phyloP scores from a whole-genome alignment of 2,329 filamentous ascomycete species.

The Clonostachys rhizophaga region DNA sequence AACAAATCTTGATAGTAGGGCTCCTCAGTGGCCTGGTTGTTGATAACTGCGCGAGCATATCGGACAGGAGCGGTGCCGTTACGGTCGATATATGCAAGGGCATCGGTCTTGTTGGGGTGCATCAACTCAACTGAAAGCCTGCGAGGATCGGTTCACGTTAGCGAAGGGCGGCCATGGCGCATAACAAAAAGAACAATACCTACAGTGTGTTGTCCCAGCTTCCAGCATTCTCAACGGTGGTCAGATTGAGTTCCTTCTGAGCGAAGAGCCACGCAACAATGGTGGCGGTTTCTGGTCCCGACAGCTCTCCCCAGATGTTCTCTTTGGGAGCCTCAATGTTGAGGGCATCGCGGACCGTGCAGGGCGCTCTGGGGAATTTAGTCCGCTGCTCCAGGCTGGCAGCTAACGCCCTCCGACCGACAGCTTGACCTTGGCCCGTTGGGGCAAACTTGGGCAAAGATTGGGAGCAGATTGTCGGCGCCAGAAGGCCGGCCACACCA shows the following conservation, averaged over 20 bases:
- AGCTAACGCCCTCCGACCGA: no score
- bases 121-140: constrained; percentile 26
- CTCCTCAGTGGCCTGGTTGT: constrained; percentile 27
- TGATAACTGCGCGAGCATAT: constrained; percentile 38
- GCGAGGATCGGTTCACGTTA: constrained; percentile 7
- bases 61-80: constrained; percentile 23
- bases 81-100: constrained; percentile 34
- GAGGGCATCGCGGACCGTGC: no score
- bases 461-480: no score
- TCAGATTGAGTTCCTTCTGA: constrained; percentile 31
- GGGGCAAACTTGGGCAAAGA: no score
- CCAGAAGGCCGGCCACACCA: no score
- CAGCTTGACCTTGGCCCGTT: no score
- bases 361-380: no score
- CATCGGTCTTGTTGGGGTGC: constrained; percentile 44
- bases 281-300: constrained; percentile 9
- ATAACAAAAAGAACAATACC: neutral
- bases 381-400: no score
- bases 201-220: constrained; percentile 27
- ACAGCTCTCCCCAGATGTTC: no score
- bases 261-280: constrained; percentile 31
- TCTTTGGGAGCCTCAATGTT: no score
- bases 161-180: neutral
- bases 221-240: constrained; percentile 18
- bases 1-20: constrained; percentile 36